Base-by-base conservation (phyloP, 768 basidiomycete genomes). In the Crucibulum laeve region DNA sequence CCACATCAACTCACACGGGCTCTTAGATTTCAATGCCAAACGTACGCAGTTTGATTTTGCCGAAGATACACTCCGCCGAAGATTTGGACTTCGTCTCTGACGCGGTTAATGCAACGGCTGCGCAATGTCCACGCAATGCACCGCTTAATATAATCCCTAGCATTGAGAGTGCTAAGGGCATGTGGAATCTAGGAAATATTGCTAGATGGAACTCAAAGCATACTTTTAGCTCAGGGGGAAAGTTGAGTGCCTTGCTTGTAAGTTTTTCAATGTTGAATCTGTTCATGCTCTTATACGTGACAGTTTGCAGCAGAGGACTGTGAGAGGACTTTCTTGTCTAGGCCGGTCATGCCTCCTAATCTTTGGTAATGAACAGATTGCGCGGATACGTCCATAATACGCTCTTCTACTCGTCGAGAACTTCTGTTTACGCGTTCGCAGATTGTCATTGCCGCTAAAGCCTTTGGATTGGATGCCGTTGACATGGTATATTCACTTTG, bases 291-390 rank as follows among this genome's bases (percentile, higher is more conserved):
- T 7, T 44, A n/a, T 18, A 24, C 5, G 11, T 34, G 11, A 19
- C 52, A 95, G 93, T 97, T 96, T 60, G 93, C 90, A 2, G 90
- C 92, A 17, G 93, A 97, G 68, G 93, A 97, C 55, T 95, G 91
- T 92, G 61, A 50, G 76, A 14, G n/a, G 36, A 23, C 34, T 52
- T 40, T 24, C n/a, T 44, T 49, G 14, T 32, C n/a, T 23, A 18
- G 38, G 36, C 34, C 36, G 19, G 52, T n/a, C 46, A 30, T 24
- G 33, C n/a, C 13, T 17, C 26, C 1, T 45, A 5, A 40, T 17
- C 14, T 17, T 22, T 17, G 5, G 11, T 5, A 40, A 18, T n/a
- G 32, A 14, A 33, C 23, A 95, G 91, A 91, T 60, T 96, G 94
- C 54, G 92, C 93, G 0, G 87, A 92, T 57, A 87, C 91, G 2